Base-by-base conservation (phyloP, 2,329 filamentous ascomycete genomes). In the Aspergillus pseudotamarii region DNA sequence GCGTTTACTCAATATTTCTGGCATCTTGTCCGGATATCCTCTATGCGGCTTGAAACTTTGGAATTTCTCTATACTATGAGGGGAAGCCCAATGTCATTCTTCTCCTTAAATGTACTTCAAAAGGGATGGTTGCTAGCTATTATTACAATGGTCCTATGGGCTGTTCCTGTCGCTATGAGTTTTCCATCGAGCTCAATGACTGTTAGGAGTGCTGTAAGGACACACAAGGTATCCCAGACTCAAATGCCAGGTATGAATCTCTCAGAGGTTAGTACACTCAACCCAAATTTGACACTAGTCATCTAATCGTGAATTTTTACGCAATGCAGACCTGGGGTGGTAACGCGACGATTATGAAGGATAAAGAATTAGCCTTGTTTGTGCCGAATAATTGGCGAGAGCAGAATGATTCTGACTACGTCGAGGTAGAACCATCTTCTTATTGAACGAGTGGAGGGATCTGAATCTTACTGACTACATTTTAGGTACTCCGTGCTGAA, bases 381-480 rank as follows among this genome's bases (percentile, higher is more conserved):
- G 21, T 2, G 6, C 0, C 12, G 1, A 48, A 48, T 26, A 48
- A 48, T 16, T 48, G 45, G 45, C 5, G 45, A 16, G 45, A 28
- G 0, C 6, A 1, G 0, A 19, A 53, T 10, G 3, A 53, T 21
- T 3, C 28, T 11, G 50, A 53, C 5, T 53, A 19, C 0, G 50
- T 32, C 1, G 30, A 34, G 30, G 50, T 53, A 16, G 5, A 41
- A 6, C 36, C 6, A 0, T 41, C 16, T 6, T 38, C 10, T 38
- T 9, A 9, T 9, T 16, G 6, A 19, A 19, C 6, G 8, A 9
- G 0, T 19, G 36, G 11, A 36, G 34, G 16, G 2, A 38, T 0
- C 0, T 2, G 36, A 9, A 41, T 41, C 0, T 19, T 9, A 19
- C 36, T 41, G 8, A 41, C 16, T 0, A 41, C 1, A 0, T 19